phyloP scores from a whole-genome alignment of 306 rosid genomes.

The Pterocarpus santalinus region DNA sequence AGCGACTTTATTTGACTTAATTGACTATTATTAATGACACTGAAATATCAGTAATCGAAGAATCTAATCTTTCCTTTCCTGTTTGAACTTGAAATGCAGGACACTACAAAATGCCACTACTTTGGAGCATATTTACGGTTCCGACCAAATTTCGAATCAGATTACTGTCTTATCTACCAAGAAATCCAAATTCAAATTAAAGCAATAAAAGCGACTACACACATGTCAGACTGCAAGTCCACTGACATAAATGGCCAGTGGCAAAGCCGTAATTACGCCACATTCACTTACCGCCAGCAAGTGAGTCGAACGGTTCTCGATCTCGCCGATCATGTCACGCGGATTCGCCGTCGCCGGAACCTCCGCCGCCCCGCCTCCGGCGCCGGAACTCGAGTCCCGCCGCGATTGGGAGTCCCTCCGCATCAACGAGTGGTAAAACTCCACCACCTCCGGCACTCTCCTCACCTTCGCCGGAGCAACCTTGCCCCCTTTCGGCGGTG shows the following conservation, averaged over 20 bases:
- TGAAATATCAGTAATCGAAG: slow-evolving; percentile 27
- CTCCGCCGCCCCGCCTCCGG: slow-evolving; percentile 46
- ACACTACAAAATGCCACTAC: slow-evolving; percentile 34
- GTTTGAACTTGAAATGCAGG: slow-evolving; percentile 10
- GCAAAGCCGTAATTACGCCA: slow-evolving; percentile 55
- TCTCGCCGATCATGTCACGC: slow-evolving; percentile 99
- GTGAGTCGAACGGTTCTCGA: slow-evolving; percentile 97
- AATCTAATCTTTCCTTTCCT: slow-evolving; percentile 1
- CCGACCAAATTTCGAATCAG: slow-evolving; percentile 53
- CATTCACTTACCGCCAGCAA: slow-evolving; percentile 83
- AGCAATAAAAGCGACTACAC: slow-evolving; percentile 52
- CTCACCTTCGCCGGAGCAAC: slow-evolving; percentile 71
- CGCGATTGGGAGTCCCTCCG: slow-evolving; percentile 80
- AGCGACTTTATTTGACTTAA: slow-evolving; percentile 20
- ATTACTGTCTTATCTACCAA: slow-evolving; percentile 60
- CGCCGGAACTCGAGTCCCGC: slow-evolving; percentile 61
- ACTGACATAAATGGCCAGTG: slow-evolving; percentile 58
- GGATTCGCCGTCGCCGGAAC: slow-evolving; percentile 71
- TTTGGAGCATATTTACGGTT: slow-evolving; percentile 49
- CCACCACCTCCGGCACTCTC: slow-evolving; percentile 94
- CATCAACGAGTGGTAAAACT: slow-evolving; percentile 96
- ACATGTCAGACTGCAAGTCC: slow-evolving; percentile 52
- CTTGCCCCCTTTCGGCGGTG: slow-evolving; percentile 60
- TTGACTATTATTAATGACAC: not conserved
- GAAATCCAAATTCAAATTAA: slow-evolving; percentile 53